A percentile compares a stretch with the other conserved stretches of the same genome.
Evolutionary conservation across 768 basidiomycete genomes (phyloP).

Genomic region (Galerina sulciceps): DNA sequence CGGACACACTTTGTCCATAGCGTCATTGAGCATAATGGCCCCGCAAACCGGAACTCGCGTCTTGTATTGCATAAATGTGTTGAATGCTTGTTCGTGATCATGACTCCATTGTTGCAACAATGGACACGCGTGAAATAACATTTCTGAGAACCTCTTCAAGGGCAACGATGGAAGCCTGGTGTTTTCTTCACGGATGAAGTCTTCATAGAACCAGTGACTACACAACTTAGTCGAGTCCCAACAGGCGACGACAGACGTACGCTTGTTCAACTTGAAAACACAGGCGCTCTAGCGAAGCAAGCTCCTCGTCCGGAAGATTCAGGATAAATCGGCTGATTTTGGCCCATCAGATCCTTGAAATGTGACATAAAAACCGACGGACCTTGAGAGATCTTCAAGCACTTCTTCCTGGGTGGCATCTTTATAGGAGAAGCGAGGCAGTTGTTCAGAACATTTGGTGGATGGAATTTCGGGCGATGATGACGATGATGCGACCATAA

Average conservation of each 20-base stretch:
- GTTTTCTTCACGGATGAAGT: constrained; percentile 93
- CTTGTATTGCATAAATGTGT: constrained; percentile 95
- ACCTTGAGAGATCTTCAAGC: constrained; percentile 92
- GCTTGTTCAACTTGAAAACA: constrained; percentile 99
- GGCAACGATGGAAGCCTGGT: constrained; percentile 85
- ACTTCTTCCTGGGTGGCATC: constrained; percentile 83
- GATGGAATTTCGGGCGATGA: constrained; percentile 76
- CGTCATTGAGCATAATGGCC: constrained; percentile 91
- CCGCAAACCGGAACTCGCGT: constrained; percentile 97
- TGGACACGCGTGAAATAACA: constrained; percentile 86
- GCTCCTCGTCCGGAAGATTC: constrained; percentile 93
- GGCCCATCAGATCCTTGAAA: background rate
- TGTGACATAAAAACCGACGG: background rate
- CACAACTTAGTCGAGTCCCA: constrained; percentile 13
- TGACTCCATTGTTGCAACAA: constrained; percentile 81
- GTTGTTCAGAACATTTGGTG: constrained; percentile 40
- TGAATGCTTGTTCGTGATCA: constrained; percentile 86
- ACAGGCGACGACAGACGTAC: constrained; percentile 51
- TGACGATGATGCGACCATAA: constrained; percentile 78
- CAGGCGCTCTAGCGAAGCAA: constrained; percentile 87
- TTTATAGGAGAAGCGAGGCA: constrained; percentile 60
- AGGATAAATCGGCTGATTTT: constrained; percentile 85
- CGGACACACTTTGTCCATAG: constrained; percentile 84
- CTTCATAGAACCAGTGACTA: constrained; percentile 99
- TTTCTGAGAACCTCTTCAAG: constrained; percentile 91